Evolutionary conservation across 208 protist genomes (phyloP).

Genomic region (Tritrichomonas musculus): DNA sequence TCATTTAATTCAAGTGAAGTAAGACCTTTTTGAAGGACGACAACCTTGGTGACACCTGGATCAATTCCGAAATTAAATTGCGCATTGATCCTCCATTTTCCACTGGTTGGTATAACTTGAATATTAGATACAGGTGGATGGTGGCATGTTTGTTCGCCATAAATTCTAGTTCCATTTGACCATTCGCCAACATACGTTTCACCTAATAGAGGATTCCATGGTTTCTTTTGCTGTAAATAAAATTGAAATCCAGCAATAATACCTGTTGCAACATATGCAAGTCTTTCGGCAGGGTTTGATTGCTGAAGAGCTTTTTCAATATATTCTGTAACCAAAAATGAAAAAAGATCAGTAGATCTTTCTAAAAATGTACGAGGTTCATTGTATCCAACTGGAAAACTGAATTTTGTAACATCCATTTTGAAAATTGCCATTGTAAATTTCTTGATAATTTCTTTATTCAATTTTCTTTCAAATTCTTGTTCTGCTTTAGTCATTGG

Average conservation of each 20-base stretch:
- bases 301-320: no score
- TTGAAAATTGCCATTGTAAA: neutral
- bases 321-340: neutral
- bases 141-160: slow-evolving; percentile 40
- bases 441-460: neutral
- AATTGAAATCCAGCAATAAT: no score
- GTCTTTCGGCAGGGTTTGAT: neutral
- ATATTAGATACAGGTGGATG: slow-evolving; percentile 40
- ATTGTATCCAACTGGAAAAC: neutral
- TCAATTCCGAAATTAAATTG: neutral
- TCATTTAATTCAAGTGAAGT: neutral
- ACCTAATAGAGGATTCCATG: slow-evolving; percentile 34
- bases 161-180: slow-evolving; percentile 31
- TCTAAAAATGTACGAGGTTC: neutral
- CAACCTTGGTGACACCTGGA: neutral
- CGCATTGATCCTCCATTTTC: neutral
- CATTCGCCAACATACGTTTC: slow-evolving; percentile 30
- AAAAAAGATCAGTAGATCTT: neutral
- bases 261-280: neutral
- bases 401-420: neutral
- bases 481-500: neutral
- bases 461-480: neutral
- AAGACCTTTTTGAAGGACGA: neutral
- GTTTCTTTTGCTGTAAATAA: no score
- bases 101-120: neutral